phyloP scores from a whole-genome alignment of 352 stramenopile genomes.

The Pythium phragmitis region DNA sequence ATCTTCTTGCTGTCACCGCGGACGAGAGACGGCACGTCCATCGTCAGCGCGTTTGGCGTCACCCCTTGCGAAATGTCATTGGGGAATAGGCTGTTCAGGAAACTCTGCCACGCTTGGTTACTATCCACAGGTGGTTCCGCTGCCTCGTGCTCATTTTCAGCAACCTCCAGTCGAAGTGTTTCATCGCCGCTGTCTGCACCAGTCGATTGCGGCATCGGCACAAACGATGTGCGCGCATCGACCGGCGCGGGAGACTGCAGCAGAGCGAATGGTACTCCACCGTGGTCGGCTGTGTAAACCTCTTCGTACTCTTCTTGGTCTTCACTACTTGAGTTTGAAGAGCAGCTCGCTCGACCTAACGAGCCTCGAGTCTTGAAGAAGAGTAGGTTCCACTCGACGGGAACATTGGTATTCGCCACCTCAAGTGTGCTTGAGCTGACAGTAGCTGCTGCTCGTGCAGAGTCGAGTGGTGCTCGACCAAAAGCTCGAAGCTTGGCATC shows the following conservation, averaged over 20 bases:
- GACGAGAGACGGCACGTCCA: not conserved
- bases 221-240: slow-evolving; percentile 7
- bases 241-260: slow-evolving; percentile 41
- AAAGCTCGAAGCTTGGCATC: slow-evolving; percentile 57
- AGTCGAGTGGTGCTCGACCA: slow-evolving; percentile 12
- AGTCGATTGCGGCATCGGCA: slow-evolving; percentile 8
- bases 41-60: not conserved
- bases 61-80: not conserved
- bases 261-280: slow-evolving; percentile 63
- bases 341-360: slow-evolving; percentile 35
- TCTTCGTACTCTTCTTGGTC: slow-evolving; percentile 52
- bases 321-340: slow-evolving; percentile 29
- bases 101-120: slow-evolving; percentile 37
- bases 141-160: not conserved
- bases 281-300: slow-evolving; percentile 46
- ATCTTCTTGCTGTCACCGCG: slow-evolving; percentile 59
- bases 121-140: not conserved
- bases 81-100: slow-evolving; percentile 55
- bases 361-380: slow-evolving; percentile 47
- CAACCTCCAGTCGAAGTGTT: slow-evolving; percentile 4
- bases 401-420: slow-evolving; percentile 34
- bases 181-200: not conserved
- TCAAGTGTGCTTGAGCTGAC: slow-evolving; percentile 1
- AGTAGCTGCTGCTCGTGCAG: not conserved
- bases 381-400: slow-evolving; percentile 48